Base-by-base conservation (phyloP, 495 filamentous ascomycete genomes). In the Aspergillus cavernicola region DNA sequence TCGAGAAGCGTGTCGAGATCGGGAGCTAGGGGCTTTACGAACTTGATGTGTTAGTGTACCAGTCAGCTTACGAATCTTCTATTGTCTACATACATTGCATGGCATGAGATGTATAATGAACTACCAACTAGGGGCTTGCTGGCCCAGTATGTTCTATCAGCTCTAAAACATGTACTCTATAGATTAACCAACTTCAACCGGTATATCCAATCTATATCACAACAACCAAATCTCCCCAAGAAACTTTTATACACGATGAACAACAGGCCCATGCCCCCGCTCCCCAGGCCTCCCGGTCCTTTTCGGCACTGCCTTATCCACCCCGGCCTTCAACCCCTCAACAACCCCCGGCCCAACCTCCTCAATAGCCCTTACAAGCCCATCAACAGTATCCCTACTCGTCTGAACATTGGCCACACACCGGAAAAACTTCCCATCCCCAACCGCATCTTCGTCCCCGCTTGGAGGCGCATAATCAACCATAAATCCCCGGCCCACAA, bases 351-450 rank as follows among this genome's bases (percentile, higher is more conserved):
- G 76, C 2, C 84, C 86, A 22, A 82, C 75, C 57, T 85, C 82
- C 65, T 82, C 80, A 63, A 97, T 78, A 15, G 85, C 86, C 61
- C 72, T 80, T 8, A 96, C 77, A 56, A 97, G 71, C 38, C 81
- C 81, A 58, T 95, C 89, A 41, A 93, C 78, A 6, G 89, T 95
- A 59, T 80, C 80, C 68, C 63, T 79, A 52, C 75, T 74, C 16
- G 90, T 96, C 68, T 81, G 77, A 33, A 80, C 77, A 75, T 91
- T 95, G 0, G 96, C 87, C 40, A 97, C 92, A 13, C 88, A 91
- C 41, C 92, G 76, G 69, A 97, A 90, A 62, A 97, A 92, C 65
- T 80, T 85, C 6, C 92, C 92, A 61, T 76, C 80, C 13, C 70
- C 73, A 55, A 82, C 77, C 1, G 65, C 65, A 32, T 77, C 62